Base-by-base conservation (phyloP, 345 rosid species). In the Citrus maxima region DNA sequence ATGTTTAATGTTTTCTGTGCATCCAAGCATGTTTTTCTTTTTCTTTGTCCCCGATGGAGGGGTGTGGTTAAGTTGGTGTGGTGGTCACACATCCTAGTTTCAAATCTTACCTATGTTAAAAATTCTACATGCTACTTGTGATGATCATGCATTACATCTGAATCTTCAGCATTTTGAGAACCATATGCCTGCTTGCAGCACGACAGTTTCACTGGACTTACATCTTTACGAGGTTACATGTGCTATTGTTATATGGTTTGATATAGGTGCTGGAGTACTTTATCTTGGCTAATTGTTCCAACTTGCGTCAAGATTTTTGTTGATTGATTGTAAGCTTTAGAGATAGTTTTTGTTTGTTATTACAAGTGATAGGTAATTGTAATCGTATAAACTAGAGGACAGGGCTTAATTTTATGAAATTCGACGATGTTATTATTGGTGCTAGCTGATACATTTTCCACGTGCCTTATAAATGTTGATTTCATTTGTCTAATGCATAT, bases 401-500 rank as follows among this genome's bases (percentile, higher is more conserved):
- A 12, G 58, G 73, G 72, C 2, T 76, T 72, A 19, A 65, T 32
- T 46, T 68, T 2, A 37, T 67, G 9, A 66, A 72, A 24, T 58
- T 62, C 28, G 73, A 19, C 4, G 10, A 30, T 25, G 22, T 27
- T 60, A 6, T 79, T 46, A 35, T 32, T 77, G 67, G 58, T 64
- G 40, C 46, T 59, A n/a, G 46, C 70, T 51, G 2, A 58, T 64
- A 55, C 27, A 5, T 73, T 69, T 46, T 61, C 10, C 61, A 56
- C 69, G 34, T 49, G 67, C 16, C 54, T 71, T 38, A 60, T 70
- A 54, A 56, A 40, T 59, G 38, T 58, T 77, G 32, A 32, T 58
- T 68, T 70, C 14, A 55, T 73, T 77, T 67, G 42, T 54, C 76
- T 80, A 66, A 81, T 78, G 38, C 59, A 34, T 67, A 14, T 73